Evolutionary conservation across 345 rosid genomes (phyloP).

Genomic region (Hirschfeldia incana): DNA sequence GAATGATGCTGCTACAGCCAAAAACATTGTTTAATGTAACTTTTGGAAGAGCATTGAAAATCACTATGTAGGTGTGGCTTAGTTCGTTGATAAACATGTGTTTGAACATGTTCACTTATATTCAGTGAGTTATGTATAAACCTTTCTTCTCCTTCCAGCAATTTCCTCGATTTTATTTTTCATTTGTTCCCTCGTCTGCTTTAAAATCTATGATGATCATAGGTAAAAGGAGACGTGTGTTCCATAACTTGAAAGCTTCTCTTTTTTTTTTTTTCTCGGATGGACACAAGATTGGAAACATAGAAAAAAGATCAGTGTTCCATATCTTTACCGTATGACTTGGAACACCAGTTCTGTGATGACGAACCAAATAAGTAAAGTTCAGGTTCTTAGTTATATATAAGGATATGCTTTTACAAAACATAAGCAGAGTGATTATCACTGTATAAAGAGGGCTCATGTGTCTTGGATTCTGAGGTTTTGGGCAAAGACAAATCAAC

Average conservation of each 20-base stretch:
- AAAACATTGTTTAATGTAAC: background rate
- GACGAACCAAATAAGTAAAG: background rate
- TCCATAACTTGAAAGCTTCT: slow-evolving; percentile 12
- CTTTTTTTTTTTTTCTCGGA: background rate
- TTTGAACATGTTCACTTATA: slow-evolving; percentile 19
- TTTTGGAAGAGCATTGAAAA: slow-evolving; percentile 13
- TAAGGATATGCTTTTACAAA: background rate
- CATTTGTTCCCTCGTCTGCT: background rate
- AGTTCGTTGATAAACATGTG: slow-evolving; percentile 28
- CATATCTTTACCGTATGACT: background rate
- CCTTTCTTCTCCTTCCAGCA: slow-evolving; percentile 18
- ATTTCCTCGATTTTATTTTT: slow-evolving; percentile 9
- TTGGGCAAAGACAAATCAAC: background rate
- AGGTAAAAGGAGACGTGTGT: too few relatives aligned
- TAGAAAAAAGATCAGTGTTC: too few relatives aligned
- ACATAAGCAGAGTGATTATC: background rate
- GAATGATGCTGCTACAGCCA: slow-evolving; percentile 15
- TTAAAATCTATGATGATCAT: background rate
- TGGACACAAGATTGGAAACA: background rate
- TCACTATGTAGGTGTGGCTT: slow-evolving; percentile 10
- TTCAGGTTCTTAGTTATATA: slow-evolving; percentile 19
- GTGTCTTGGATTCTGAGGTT: background rate
- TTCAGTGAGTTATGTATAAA: slow-evolving; percentile 22
- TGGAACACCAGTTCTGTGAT: background rate
- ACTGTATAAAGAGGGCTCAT: background rate